Percentiles rank a stretch among this genome's conserved stretches.
Evolutionary conservation across 371 early-diverging fungal species (phyloP).

Genomic region (Mucor velutinosus): DNA sequence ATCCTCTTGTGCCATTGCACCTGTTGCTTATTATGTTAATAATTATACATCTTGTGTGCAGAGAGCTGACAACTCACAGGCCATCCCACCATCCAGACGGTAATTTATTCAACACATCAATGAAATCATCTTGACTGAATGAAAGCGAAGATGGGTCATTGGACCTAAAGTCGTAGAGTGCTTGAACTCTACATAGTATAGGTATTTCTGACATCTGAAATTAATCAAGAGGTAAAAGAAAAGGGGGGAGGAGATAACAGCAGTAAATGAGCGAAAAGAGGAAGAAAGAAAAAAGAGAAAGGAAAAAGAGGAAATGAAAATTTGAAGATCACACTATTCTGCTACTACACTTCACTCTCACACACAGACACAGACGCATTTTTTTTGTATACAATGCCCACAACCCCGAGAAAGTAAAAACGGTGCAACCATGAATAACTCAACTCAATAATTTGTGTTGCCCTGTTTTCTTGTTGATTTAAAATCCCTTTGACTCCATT

Average conservation of each 20-base stretch:
- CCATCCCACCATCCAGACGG: constrained; percentile 93
- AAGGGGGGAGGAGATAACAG: no score
- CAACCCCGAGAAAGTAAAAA: background rate
- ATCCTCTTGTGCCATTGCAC: constrained; percentile 70
- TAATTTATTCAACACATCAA: constrained; percentile 77
- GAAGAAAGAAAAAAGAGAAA: background rate
- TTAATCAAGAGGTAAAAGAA: background rate
- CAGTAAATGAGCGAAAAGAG: background rate
- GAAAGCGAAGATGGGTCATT: constrained; percentile 68
- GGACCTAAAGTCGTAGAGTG: constrained; percentile 75
- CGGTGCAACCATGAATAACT: background rate
- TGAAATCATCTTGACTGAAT: constrained; percentile 74
- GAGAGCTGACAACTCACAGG: constrained; percentile 21
- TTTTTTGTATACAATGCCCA: background rate
- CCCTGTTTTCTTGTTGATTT: background rate
- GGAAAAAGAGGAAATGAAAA: background rate
- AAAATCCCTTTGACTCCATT: background rate
- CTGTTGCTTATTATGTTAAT: constrained; percentile 10
- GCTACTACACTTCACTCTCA: background rate
- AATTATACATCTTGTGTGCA: background rate
- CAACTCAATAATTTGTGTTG: background rate
- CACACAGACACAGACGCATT: background rate
- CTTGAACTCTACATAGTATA: constrained; percentile 45
- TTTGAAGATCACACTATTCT: background rate
- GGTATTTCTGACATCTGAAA: constrained; percentile 19